phyloP scores from a whole-genome alignment of 1,139 yeast species.

The Citeromyces hawaiiensis region DNA sequence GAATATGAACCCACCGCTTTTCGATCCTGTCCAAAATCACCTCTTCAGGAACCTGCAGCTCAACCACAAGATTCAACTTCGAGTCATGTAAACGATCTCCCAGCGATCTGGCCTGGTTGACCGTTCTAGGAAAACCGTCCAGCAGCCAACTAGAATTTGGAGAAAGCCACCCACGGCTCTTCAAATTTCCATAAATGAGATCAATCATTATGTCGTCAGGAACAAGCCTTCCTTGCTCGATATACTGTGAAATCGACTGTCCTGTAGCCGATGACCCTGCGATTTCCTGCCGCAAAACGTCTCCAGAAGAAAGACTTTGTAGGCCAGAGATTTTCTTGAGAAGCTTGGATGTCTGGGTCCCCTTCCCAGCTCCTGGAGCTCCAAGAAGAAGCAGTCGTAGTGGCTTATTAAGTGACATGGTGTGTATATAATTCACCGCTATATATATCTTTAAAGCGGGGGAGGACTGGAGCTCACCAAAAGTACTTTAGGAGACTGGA shows the following conservation, averaged over 20 bases:
- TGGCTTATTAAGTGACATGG: slow-evolving; percentile 21
- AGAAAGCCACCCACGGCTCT: slow-evolving; percentile 29
- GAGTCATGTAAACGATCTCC: slow-evolving; percentile 31
- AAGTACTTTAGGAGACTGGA: too few species aligned
- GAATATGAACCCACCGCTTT: slow-evolving; percentile 72
- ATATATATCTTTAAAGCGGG: too few species aligned
- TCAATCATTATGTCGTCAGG: slow-evolving; percentile 62
- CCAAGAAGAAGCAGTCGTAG: slow-evolving; percentile 64
- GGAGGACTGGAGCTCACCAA: too few species aligned
- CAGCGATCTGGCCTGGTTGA: slow-evolving; percentile 52
- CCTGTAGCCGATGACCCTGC: slow-evolving; percentile 45
- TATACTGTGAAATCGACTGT: slow-evolving; percentile 36
- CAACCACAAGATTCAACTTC: slow-evolving; percentile 60
- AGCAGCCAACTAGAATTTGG: slow-evolving; percentile 49
- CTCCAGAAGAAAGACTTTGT: slow-evolving; percentile 69
- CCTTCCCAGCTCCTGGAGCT: slow-evolving; percentile 94
- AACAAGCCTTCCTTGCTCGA: slow-evolving; percentile 50
- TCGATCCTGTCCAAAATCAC: slow-evolving; percentile 73
- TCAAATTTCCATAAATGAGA: slow-evolving; percentile 39
- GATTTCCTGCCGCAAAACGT: slow-evolving; percentile 60
- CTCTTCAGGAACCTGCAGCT: slow-evolving; percentile 68
- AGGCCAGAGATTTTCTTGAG: slow-evolving; percentile 35
- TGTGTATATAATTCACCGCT: neutral
- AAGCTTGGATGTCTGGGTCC: slow-evolving; percentile 67
- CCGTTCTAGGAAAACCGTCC: slow-evolving; percentile 88